Base-by-base conservation (phyloP, 495 filamentous ascomycete species). In the Podospora didyma region DNA sequence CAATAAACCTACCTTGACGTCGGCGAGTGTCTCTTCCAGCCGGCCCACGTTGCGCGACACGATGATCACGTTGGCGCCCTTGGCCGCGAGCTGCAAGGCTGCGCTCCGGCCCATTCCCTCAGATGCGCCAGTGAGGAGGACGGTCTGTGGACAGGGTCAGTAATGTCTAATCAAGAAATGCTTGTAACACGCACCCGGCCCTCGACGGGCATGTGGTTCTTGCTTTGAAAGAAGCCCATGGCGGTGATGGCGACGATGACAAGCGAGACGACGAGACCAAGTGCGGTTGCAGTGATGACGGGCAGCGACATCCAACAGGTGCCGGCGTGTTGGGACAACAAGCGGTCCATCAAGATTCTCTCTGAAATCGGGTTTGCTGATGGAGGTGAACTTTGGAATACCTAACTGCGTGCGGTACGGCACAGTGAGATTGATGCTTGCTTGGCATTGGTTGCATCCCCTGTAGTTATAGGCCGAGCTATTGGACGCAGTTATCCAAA, bases 71-170 rank as follows among this genome's bases (percentile, higher is more conserved):
- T 90, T 87, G 49, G 95, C 95, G 58, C 94, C 94, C 76, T 90
- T 94, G 52, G 75, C 70, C 4, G 94, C 82, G 19, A 97, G 81
- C 53, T 89, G 79, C 20, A 80, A 76, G 3, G 85, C 92, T 17
- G 87, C 82, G 56, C 79, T 82, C 63, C 79, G 82, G 59, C 94
- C 94, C 88, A 96, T 89, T 49, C 94, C 94, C 67, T 96, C 88
- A 1, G 95, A 97, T 51, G 85, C 93, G 39, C 94, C 94, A 12
- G 94, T 98, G 52, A 98, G 77, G 21, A 97, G 73, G 55, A 94
- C 81, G 5, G 89, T 94, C 90, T 93, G 54, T n/a, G 7, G 2
- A 17, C 35, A 14, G 44, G n/a, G n/a, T n/a, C n/a, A n/a, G n/a
- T n/a, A n/a, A n/a, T n/a, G n/a, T n/a, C n/a, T n/a, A 31, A 9